Base-by-base conservation (phyloP, 2,329 filamentous ascomycete genomes). In the Aspergillus sp. region DNA sequence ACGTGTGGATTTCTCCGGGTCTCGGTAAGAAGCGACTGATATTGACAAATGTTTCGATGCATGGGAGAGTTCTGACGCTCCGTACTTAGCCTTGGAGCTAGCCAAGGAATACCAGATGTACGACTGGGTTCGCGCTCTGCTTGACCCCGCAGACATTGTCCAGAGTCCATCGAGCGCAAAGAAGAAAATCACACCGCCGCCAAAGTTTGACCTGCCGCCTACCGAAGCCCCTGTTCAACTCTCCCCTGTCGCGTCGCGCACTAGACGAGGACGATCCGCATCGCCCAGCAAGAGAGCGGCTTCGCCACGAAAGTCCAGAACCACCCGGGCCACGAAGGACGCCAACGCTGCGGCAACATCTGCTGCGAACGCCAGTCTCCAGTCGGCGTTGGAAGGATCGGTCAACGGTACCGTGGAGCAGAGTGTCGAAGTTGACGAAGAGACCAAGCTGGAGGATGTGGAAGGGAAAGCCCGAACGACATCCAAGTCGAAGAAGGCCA, bases 1-100 rank as follows among this genome's bases (percentile, higher is more conserved):
- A 96, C 67, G 82, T 98, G 44, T 98, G 93, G 93, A 90, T 97
- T 43, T 82, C 88, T 41, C 89, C 91, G 4, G 77, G 84, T 54
- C 73, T 80, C 64, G 81, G 81, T 85, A 73, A 57, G 69, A 5
- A 27, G 8, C 26, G 12, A 2, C 26, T 39, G 26, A 19, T 8
- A 9, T 26, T 6, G 10, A 5, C 34, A 5, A 36, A 5, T 19
- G 6, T 8, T 8, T 12, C 34, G 19, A 12, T 39, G 36, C 26
- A 27, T 19, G 7, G n/a, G 39, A 8, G 26, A 6, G 28, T 27
- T 10, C 41, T 57, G 41, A 59, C 48, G 6, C 39, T n/a, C 42
- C 7, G 19, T 28, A 10, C 51, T 71, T 81, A 80, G 93, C 93
- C 33, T 78, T 98, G 40, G 72, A 79, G 48, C 78, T 98, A 8